phyloP scores from a whole-genome alignment of 352 stramenopile species.

The Phytophthora megakarya region DNA sequence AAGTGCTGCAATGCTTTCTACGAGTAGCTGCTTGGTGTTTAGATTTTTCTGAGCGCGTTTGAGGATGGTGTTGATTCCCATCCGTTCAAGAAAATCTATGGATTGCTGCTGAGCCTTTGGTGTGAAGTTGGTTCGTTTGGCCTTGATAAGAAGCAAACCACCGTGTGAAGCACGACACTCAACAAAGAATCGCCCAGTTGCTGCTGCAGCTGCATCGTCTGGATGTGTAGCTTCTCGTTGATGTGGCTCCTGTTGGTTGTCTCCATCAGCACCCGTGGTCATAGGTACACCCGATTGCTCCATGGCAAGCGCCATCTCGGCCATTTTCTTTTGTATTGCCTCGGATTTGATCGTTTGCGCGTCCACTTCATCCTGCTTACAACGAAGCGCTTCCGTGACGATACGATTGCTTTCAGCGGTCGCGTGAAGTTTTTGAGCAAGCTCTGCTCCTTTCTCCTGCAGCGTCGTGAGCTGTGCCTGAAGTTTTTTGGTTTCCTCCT shows the following conservation, averaged over 20 bases:
- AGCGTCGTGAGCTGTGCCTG: constrained; percentile 90
- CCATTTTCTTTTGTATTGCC: constrained; percentile 78
- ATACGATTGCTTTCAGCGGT: constrained; percentile 93
- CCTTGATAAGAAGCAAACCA: constrained; percentile 91
- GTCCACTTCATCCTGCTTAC: constrained; percentile 91
- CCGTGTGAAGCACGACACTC: constrained; percentile 81
- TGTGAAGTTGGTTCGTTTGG: constrained; percentile 86
- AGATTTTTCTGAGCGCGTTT: constrained; percentile 93
- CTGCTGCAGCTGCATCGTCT: constrained; percentile 62
- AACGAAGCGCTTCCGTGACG: constrained; percentile 90
- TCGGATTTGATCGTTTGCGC: constrained; percentile 82
- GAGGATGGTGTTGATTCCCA: constrained; percentile 92
- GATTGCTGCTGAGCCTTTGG: constrained; percentile 54
- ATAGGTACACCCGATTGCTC: constrained; percentile 55
- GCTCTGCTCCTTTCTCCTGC: constrained; percentile 88
- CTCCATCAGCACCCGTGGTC: constrained; percentile 19
- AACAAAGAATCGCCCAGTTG: constrained; percentile 87
- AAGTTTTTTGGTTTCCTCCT: constrained; percentile 95
- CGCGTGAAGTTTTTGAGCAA: constrained; percentile 89
- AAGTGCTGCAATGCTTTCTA: constrained; percentile 89
- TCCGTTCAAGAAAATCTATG: constrained; percentile 90
- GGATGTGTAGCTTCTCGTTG: constrained; percentile 44
- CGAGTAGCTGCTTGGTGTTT: constrained; percentile 92
- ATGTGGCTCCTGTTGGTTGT: constrained; percentile 29
- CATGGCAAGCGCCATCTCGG: constrained; percentile 56